Evolutionary conservation across 768 basidiomycete genomes (phyloP), one percentile per base, ranked within the genome.

Genomic region (Tubosaeta sp.): DNA sequence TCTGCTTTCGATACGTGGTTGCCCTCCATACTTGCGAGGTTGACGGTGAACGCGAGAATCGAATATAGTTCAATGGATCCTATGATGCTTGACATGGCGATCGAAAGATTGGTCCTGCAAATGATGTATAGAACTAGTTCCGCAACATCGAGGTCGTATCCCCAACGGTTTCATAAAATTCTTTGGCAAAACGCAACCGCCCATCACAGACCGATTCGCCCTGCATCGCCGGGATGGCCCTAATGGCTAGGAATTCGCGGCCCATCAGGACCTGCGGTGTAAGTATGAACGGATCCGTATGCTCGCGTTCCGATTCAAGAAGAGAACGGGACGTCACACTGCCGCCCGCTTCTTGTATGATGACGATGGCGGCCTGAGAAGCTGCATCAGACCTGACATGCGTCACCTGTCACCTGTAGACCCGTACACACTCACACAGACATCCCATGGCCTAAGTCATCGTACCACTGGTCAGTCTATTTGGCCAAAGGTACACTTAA

Each of bases 261-360:
- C 89, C 87, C 22, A 78, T 83, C 48, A 93, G 70, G 24, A 89
- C 76, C 13, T 80, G 82, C 48, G 87, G 84, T 2, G 81, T 83
- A 7, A 86, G 76, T 42, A 80, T 76, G 30, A 82, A 83, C 57
- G 82, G 80, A 19, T 66, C 55, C 4, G 59, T 55, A 4, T 9
- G 25, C 16, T 21, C 21, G 22, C 6, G 62, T 1, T 77, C 71
- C 3, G 69, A 63, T 6, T 64, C 59, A 50, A 82, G 77, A 14
- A 69, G 69, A 29, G 70, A 70, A 48, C 83, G 75, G 22, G 83
- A 83, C 21, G 87, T 85, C 6, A 90, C 82, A 19, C 86, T 69
- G 6, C 87, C 83, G 8, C 95, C 94, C 2, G 94, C 88, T 66
- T 95, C 94, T 59, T 88, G 79, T 2, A 90, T 86, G 58, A 97